These are phyloP conservation scores for Suillus brevipes DNA, from an alignment of 768 basidiomycete species.

Conservation along the genomic window DNA sequence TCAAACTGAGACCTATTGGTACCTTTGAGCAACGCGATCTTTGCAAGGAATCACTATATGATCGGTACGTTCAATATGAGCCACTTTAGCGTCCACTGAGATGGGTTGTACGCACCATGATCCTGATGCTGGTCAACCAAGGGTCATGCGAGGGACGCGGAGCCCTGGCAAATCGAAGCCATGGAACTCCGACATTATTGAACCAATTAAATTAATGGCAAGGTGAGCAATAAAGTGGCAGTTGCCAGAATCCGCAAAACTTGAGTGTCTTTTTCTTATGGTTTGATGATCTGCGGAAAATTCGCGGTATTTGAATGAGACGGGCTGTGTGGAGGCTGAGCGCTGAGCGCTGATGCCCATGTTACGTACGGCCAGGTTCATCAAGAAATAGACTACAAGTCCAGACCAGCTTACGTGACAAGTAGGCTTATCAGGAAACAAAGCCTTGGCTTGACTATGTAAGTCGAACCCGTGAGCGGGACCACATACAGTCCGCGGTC, in stretches of 20 bases:
- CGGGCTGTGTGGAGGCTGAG: background rate
- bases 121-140: background rate
- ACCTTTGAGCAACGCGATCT: background rate
- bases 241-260: background rate
- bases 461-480: constrained; percentile 1
- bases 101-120: background rate
- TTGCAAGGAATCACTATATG: constrained; percentile 2
- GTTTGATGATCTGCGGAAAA: background rate
- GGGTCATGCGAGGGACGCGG: background rate
- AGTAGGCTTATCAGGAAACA: background rate
- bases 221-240: background rate
- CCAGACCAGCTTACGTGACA: background rate
- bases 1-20: background rate
- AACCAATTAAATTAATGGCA: background rate
- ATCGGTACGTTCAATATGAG: background rate
- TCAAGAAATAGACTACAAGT: background rate
- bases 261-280: background rate
- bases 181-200: background rate
- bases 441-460: background rate
- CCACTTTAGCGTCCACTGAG: background rate
- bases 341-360: background rate
- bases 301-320: background rate
- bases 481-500: background rate
- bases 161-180: background rate
- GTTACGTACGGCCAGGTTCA: background rate